Percentiles rank a stretch among this genome's conserved stretches.
These are phyloP conservation scores for Diospyros kaki DNA, from an alignment of 148 eudicot species.

Conservation along the genomic window DNA sequence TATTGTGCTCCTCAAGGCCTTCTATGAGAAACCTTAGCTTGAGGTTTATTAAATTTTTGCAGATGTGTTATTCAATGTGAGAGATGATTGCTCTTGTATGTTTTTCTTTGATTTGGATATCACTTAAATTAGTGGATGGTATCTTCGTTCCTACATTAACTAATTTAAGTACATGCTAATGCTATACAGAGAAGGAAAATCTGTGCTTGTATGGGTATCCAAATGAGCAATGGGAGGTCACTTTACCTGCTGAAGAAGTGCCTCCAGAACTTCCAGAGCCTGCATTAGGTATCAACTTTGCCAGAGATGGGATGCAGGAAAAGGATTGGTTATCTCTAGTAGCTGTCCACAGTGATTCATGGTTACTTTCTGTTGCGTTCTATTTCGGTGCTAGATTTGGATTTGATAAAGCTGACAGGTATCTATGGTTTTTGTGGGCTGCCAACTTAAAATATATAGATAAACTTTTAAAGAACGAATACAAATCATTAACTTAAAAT, in stretches of 20 bases:
- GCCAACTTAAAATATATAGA: neutral
- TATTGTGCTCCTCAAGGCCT: neutral
- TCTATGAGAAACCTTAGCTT: neutral
- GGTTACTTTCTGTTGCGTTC: constrained; percentile 88
- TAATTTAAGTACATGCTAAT: constrained; percentile 9
- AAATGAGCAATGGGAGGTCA: constrained; percentile 89
- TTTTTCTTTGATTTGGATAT: neutral
- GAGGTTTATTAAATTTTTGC: neutral
- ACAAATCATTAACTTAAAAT: too few species aligned
- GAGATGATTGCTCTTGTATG: neutral
- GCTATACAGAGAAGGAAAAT: constrained; percentile 73
- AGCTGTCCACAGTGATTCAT: constrained; percentile 90
- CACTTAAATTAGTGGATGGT: neutral
- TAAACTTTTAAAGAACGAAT: too few species aligned
- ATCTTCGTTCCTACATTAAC: neutral
- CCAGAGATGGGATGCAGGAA: constrained; percentile 87
- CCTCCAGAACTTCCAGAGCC: constrained; percentile 97
- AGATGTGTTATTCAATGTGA: neutral
- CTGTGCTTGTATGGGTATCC: constrained; percentile 89
- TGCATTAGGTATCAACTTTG: constrained; percentile 91
- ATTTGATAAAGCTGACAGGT: constrained; percentile 89
- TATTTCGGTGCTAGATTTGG: constrained; percentile 93
- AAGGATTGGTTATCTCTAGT: constrained; percentile 88
- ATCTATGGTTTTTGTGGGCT: constrained; percentile 3
- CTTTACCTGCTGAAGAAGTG: constrained; percentile 87